A percentile compares a stretch with the other conserved stretches of the same genome.
These are phyloP conservation scores for Senna tora DNA, from an alignment of 306 rosid genomes.

Conservation along the genomic window DNA sequence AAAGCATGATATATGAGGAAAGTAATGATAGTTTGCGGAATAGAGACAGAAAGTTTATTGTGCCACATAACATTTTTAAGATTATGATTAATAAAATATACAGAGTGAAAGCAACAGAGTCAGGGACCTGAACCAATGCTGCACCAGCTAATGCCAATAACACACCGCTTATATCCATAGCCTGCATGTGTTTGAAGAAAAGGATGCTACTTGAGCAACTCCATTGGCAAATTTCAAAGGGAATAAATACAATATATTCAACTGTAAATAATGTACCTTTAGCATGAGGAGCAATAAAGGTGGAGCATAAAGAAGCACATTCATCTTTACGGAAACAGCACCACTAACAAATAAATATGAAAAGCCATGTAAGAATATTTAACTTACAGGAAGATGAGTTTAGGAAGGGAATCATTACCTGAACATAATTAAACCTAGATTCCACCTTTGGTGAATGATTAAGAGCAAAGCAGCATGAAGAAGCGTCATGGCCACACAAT, in stretches of 20 bases:
- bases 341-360: slow-evolving; percentile 54
- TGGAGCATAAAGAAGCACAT: slow-evolving; percentile 93
- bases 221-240: not conserved
- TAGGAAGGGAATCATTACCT: slow-evolving; percentile 53
- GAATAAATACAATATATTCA: not conserved
- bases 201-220: slow-evolving; percentile 34
- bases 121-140: slow-evolving; percentile 86
- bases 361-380: slow-evolving; percentile 30
- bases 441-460: slow-evolving; percentile 72
- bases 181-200: slow-evolving; percentile 51
- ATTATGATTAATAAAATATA: slow-evolving; percentile 16
- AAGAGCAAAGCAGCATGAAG: slow-evolving; percentile 76
- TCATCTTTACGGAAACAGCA: slow-evolving; percentile 97
- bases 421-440: slow-evolving; percentile 86
- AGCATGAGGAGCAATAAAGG: slow-evolving; percentile 84
- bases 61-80: not conserved
- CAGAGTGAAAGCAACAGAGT: slow-evolving; percentile 13
- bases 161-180: slow-evolving; percentile 73
- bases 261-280: slow-evolving; percentile 56
- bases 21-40: slow-evolving; percentile 18
- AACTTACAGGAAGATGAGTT: not conserved
- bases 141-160: slow-evolving; percentile 82
- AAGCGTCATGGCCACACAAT: slow-evolving; percentile 79
- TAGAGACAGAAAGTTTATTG: slow-evolving; percentile 2
- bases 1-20: slow-evolving; percentile 34